A percentile compares a stretch with the other conserved stretches of the same genome.
Evolutionary conservation across 805 yeast genomes (phyloP).

Genomic region (Candida maltosa): DNA sequence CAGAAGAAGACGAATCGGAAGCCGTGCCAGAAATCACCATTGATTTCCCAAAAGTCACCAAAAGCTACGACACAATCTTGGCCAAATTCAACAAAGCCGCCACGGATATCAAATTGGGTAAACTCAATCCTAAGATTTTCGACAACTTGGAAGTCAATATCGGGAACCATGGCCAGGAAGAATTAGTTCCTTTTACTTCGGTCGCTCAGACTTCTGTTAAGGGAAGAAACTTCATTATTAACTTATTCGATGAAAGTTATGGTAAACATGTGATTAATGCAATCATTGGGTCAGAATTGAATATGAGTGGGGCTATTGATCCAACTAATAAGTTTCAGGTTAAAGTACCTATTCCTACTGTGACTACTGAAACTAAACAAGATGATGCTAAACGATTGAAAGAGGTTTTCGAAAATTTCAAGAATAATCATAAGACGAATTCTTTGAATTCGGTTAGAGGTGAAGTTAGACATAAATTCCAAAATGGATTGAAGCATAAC

Average conservation of each 20-base stretch:
- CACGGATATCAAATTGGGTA: conserved; percentile 66
- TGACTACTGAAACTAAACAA: conserved; percentile 63
- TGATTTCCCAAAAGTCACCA: conserved; percentile 35
- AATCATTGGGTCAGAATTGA: conserved; percentile 63
- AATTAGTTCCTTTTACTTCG: conserved; percentile 46
- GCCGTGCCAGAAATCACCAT: conserved; percentile 14
- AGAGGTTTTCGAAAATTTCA: conserved; percentile 60
- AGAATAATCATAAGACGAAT: conserved; percentile 48
- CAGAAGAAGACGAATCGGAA: conserved; percentile 12
- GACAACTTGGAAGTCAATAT: conserved; percentile 53
- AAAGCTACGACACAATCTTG: conserved; percentile 45
- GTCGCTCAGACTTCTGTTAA: conserved; percentile 71
- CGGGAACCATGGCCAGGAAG: conserved; percentile 38
- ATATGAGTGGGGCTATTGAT: conserved; percentile 78
- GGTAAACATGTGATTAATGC: conserved; percentile 68
- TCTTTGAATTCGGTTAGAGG: conserved; percentile 43
- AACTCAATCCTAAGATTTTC: conserved; percentile 63
- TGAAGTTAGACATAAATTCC: conserved; percentile 53
- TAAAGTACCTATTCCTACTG: conserved; percentile 71
- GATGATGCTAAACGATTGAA: conserved; percentile 61
- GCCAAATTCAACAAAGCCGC: conserved; percentile 53
- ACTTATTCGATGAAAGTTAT: conserved; percentile 82
- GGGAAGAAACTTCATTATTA: conserved; percentile 69
- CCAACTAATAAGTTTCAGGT: conserved; percentile 69
- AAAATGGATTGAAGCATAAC: conserved; percentile 51